Conservation (phyloP, 495 filamentous ascomycete species). For the Xylaria cubensis region DNA sequence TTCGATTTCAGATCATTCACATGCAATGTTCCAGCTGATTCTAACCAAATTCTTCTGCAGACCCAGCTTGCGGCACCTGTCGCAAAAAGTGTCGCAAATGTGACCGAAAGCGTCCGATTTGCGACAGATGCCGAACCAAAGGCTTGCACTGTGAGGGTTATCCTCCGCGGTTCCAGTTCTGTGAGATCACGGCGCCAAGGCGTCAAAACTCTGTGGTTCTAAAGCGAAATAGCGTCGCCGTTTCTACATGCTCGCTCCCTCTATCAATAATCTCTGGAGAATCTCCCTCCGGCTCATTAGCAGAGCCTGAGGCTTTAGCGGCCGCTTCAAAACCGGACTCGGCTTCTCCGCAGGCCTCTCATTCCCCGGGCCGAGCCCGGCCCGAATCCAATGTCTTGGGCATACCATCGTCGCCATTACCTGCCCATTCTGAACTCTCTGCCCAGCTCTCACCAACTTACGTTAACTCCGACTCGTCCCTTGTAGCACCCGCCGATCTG, state of each 20-base stretch:
- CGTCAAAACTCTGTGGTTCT: background rate
- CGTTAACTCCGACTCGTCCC: background rate
- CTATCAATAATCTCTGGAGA: background rate
- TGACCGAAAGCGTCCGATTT: constrained; percentile 4
- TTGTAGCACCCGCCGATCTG: background rate
- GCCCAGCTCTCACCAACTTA: background rate
- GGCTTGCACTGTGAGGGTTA: constrained; percentile 8
- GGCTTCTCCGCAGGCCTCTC: background rate
- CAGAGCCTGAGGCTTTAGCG: background rate
- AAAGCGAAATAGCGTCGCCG: background rate
- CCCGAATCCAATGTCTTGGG: background rate
- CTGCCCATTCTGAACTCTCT: background rate
- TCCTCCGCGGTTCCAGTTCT: constrained; percentile 6
- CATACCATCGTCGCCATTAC: background rate
- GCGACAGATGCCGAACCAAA: constrained; percentile 4
- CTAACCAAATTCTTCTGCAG: background rate
- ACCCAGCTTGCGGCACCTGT: constrained; percentile 4
- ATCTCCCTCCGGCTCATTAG: background rate
- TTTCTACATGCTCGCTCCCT: background rate
- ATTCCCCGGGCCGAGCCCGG: background rate
- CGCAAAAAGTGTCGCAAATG: constrained; percentile 14
- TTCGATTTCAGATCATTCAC: background rate
- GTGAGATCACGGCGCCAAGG: background rate
- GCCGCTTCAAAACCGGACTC: background rate
- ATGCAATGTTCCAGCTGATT: background rate